These are phyloP conservation scores for Podosphaera xanthii DNA, from an alignment of 2,329 filamentous ascomycete genomes.

Conservation along the genomic window DNA sequence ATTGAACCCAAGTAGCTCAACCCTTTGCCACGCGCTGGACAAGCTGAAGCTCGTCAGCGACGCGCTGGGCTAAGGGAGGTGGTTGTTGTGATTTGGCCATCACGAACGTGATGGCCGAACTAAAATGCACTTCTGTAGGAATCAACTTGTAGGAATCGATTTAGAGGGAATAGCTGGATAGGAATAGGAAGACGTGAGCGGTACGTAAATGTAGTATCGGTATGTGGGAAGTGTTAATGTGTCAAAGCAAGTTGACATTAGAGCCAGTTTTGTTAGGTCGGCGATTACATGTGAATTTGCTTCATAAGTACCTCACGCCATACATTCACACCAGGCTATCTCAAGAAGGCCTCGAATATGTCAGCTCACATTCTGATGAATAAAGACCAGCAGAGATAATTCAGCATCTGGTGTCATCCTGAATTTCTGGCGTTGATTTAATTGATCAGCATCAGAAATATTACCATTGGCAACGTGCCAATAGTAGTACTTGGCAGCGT, in stretches of 20 bases:
- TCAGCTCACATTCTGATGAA: too few species aligned
- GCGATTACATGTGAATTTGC: neutral
- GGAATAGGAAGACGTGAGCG: too few species aligned
- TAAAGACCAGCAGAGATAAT: neutral
- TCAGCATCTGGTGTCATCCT: neutral
- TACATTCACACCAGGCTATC: neutral
- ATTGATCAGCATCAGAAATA: neutral
- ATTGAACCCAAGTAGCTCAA: too few species aligned
- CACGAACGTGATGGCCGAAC: too few species aligned
- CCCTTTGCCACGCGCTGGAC: too few species aligned
- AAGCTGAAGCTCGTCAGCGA: too few species aligned
- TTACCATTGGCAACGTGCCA: neutral
- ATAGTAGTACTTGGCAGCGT: neutral
- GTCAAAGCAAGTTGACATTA: neutral
- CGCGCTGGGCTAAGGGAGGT: too few species aligned
- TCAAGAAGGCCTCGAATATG: neutral
- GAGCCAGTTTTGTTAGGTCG: neutral
- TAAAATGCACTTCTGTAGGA: too few species aligned
- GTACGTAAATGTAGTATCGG: too few species aligned
- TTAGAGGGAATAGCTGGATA: too few species aligned
- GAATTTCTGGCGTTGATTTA: neutral
- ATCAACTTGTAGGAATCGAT: too few species aligned
- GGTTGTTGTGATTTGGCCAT: too few species aligned
- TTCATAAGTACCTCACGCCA: neutral
- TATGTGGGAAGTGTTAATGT: neutral